Base-by-base conservation (phyloP, 768 basidiomycete genomes). In the Suillus brevipes region DNA sequence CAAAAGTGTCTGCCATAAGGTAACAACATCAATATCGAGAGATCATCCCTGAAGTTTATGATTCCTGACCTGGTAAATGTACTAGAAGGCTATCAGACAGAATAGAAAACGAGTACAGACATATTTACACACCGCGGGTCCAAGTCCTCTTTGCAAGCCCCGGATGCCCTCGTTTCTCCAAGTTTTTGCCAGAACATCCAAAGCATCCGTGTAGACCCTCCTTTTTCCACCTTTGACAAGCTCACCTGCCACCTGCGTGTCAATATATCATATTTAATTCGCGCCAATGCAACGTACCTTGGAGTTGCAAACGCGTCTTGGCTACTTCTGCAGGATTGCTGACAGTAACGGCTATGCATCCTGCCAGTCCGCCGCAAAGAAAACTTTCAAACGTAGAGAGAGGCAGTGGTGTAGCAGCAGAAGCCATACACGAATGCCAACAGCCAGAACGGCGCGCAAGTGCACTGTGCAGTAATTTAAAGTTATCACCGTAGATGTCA, bases 291-390 rank as follows among this genome's bases (percentile, higher is more conserved):
- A 28, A 40, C 25, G 18, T 58, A 40, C 57, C 97, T 73, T 99
- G 95, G 31, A 99, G 85, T 76, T 99, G 97, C 60, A 99, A 79
- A 64, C 97, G 90, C 47, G 97, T 99, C 79, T 99, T 99, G 53
- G 92, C 91, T 25, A 78, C 72, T 70, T 90, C 90, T 9, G 88
- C 89, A 16, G 89, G 88, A 69, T 92, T 92, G 5, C 90, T 91
- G 61, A 92, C 79, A 10, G 91, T 91, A 57, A 96, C 95, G 36
- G 96, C 96, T 50, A 91, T 89, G 75, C 87, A 94, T 65, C 95
- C 97, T 60, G 97, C 97, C 61, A 95, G 74, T 31, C 92, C 97
- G 61, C 97, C 97, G 68, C 92, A 92, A 14, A 92, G 50, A 74
- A 99, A 99, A 49, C 90, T 87, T 76, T 96, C 95, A 59, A 82